A percentile compares a stretch with the other conserved stretches of the same genome.
Evolutionary conservation across 2,329 filamentous ascomycete genomes (phyloP).

Genomic region (Penicillium sumatraense): DNA sequence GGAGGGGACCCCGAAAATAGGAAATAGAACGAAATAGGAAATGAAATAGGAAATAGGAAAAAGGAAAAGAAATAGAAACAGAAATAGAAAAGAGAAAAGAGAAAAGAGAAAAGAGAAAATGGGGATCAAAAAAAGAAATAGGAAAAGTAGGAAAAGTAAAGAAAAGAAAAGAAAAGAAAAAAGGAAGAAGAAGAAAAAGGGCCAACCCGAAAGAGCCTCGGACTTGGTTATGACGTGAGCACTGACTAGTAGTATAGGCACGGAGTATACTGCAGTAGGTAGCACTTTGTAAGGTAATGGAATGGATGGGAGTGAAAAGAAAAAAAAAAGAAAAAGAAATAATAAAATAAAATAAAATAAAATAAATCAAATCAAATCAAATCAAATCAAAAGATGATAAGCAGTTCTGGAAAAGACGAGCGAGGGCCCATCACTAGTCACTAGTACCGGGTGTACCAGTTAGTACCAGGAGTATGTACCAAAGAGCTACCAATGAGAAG

Average conservation of each 20-base stretch:
- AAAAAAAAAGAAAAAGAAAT: conserved; percentile 9
- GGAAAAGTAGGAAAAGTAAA: conserved; percentile 9
- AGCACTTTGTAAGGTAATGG: background rate
- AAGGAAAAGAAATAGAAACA: conserved; percentile 15
- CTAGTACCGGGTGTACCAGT: background rate
- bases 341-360: conserved; percentile 15
- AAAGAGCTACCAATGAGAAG: background rate
- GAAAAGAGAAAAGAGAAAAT: conserved; percentile 8
- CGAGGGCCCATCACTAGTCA: background rate
- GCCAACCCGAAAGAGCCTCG: background rate
- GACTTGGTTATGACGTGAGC: background rate
- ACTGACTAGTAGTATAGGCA: too few relatives aligned
- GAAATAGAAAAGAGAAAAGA: conserved; percentile 17
- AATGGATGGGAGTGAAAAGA: background rate
- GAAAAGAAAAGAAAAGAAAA: background rate
- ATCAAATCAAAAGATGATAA: background rate
- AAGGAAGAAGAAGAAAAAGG: conserved; percentile 5
- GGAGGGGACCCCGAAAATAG: too few relatives aligned
- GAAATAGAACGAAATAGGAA: conserved; percentile 18
- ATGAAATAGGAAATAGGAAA: conserved; percentile 22
- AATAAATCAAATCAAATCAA: conserved; percentile 1
- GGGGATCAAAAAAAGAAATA: conserved; percentile 10
- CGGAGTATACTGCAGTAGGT: background rate
- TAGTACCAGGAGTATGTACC: background rate
- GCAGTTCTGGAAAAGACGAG: background rate